A percentile compares a stretch with the other conserved stretches of the same genome.
Conservation (phyloP, 495 filamentous ascomycete genomes). For the Annulohypoxylon maeteangense region DNA sequence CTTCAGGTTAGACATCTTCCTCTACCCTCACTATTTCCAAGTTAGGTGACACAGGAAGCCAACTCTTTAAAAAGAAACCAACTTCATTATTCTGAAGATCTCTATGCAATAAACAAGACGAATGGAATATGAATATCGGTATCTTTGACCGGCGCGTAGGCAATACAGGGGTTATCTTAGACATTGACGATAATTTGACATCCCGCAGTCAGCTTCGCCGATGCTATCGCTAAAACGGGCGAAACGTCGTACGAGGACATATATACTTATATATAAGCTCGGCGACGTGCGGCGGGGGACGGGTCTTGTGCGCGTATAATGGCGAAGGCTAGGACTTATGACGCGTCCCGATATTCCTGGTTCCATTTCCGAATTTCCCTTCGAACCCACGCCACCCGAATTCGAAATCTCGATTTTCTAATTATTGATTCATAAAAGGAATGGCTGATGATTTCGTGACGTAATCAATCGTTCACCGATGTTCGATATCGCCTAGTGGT, state of each 20-base stretch:
- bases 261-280: background rate
- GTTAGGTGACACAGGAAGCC: background rate
- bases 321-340: background rate
- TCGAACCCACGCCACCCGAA: too few species aligned
- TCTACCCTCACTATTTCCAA: background rate
- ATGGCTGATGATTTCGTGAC: background rate
- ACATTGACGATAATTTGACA: background rate
- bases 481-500: background rate
- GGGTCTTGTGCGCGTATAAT: background rate
- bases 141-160: background rate
- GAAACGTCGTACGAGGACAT: background rate
- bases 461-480: background rate
- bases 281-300: background rate
- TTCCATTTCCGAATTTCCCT: background rate
- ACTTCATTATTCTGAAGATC: background rate
- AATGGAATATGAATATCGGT: background rate
- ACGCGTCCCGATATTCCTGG: background rate
- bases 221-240: background rate
- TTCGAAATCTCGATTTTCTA: too few species aligned
- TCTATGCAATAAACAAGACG: background rate
- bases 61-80: background rate
- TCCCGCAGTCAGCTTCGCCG: background rate
- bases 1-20: too few species aligned
- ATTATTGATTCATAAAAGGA: background rate
- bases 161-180: background rate